Evolutionary conservation across 352 stramenopile genomes (phyloP), one percentile per base, ranked within the genome.

Genomic region (Globisporangium paroecandrum): DNA sequence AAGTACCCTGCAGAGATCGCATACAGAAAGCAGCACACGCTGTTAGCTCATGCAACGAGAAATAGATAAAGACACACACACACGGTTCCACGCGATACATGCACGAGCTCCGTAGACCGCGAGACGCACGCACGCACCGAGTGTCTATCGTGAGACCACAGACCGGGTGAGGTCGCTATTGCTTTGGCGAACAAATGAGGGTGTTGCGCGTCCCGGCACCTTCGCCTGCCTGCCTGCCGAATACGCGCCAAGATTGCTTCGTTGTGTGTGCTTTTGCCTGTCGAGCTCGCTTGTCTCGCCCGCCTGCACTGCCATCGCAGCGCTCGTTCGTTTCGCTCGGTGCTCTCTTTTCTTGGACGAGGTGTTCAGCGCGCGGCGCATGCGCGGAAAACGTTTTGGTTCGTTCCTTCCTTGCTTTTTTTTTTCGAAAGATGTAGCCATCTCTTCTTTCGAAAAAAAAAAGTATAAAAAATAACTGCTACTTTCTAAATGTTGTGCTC

Each of bases 101-200:
- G 8, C 38, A 32, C 9, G 51, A n/a, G 10, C 10, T 4, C 51
- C 51, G 15, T 18, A 4, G 27, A 57, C 51, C 51, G 12, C 12
- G 22, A 4, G 10, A 15, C 3, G 10, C 10, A 43, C 22, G 36
- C 36, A 5, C 54, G 54, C 41, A 59, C 54, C 54, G 54, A 41
- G 54, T 41, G 49, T 15, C 49, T 55, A 15, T 59, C 54, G 54
- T 59, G 27, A 59, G 54, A 59, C 27, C 27, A 43, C 54, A 41
- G 54, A 59, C 54, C 25, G 27, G 54, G 25, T 25, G 54, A 41
- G 27, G 54, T 43, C 54, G 54, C 54, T 41, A 41, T 59, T 59
- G 54, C 54, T 59, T 38, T 59, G 54, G 27, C 54, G 54, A 59
- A 59, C 54, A 41, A 59, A 59, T 59, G 54, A 25, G n/a, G 27